Evolutionary conservation across 768 basidiomycete genomes (phyloP).

Genomic region (Kwoniella sp.): DNA sequence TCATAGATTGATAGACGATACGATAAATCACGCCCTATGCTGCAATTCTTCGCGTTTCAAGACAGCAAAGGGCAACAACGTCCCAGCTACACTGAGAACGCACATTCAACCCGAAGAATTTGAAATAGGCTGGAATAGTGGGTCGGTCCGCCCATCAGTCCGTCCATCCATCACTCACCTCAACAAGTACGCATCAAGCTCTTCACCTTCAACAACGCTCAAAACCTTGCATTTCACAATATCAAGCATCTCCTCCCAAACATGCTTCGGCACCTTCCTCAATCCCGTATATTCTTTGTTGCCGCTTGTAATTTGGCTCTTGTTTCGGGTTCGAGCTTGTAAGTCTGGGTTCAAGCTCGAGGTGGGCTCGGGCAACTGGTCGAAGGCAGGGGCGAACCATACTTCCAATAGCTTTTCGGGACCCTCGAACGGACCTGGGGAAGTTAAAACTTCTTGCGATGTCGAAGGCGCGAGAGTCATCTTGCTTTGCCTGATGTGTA

Average conservation of each 20-base stretch:
- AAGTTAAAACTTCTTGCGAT: slow-evolving; percentile 13
- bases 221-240: slow-evolving; percentile 96
- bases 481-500: neutral
- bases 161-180: slow-evolving; percentile 64
- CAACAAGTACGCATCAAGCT: slow-evolving; percentile 91
- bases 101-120: no score
- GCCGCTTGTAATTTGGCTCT: slow-evolving; percentile 53
- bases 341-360: slow-evolving; percentile 3
- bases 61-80: no score
- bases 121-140: no score
- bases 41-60: no score
- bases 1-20: no score
- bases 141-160: no score
- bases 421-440: slow-evolving; percentile 58
- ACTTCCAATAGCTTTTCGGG: slow-evolving; percentile 95
- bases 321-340: neutral
- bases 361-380: slow-evolving; percentile 60
- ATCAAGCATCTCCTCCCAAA: slow-evolving; percentile 97
- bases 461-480: slow-evolving; percentile 11
- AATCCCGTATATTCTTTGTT: slow-evolving; percentile 66
- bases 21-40: neutral
- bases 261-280: slow-evolving; percentile 68
- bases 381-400: slow-evolving; percentile 86
- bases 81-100: no score
- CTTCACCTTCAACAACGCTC: slow-evolving; percentile 81